These are phyloP conservation scores for Kwoniella shivajii DNA, from an alignment of 1,284 basidiomycete genomes.

Conservation along the genomic window DNA sequence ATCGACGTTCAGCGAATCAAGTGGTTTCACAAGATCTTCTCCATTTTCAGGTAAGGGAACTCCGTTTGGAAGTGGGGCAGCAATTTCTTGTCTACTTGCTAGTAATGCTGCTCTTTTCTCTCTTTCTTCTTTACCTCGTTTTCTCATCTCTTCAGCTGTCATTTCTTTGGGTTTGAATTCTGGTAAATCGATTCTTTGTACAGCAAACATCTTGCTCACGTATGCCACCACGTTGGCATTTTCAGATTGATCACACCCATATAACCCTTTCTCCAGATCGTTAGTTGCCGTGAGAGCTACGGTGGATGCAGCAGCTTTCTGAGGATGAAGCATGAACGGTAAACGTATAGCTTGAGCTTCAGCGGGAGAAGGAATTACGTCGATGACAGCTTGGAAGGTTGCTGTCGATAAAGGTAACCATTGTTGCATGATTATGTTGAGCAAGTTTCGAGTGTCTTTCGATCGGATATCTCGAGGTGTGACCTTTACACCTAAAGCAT, in stretches of 20 bases:
- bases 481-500: constrained; percentile 79
- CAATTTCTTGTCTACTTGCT: constrained; percentile 39
- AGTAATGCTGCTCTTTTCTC: constrained; percentile 58
- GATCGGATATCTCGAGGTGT: constrained; percentile 85
- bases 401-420: constrained; percentile 95
- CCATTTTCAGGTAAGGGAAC: constrained; percentile 20
- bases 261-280: constrained; percentile 80
- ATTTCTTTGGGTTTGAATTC: constrained; percentile 76
- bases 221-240: constrained; percentile 75
- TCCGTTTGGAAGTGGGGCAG: constrained; percentile 7
- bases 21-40: constrained; percentile 30
- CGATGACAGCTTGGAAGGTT: constrained; percentile 88
- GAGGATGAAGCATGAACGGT: constrained; percentile 91
- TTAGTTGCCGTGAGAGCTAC: constrained; percentile 63
- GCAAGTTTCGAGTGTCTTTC: constrained; percentile 82
- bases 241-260: constrained; percentile 66
- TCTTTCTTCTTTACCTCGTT: constrained; percentile 66
- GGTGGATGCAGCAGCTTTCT: constrained; percentile 54
- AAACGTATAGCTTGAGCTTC: constrained; percentile 80
- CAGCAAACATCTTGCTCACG: constrained; percentile 98
- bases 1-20: constrained; percentile 24
- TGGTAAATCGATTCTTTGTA: constrained; percentile 76
- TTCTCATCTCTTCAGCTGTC: constrained; percentile 85
- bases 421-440: constrained; percentile 87
- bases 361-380: constrained; percentile 85